A percentile compares a stretch with the other conserved stretches of the same genome.
These are phyloP conservation scores for Acacia pycnantha DNA, from an alignment of 331 rosid genomes.

Conservation along the genomic window DNA sequence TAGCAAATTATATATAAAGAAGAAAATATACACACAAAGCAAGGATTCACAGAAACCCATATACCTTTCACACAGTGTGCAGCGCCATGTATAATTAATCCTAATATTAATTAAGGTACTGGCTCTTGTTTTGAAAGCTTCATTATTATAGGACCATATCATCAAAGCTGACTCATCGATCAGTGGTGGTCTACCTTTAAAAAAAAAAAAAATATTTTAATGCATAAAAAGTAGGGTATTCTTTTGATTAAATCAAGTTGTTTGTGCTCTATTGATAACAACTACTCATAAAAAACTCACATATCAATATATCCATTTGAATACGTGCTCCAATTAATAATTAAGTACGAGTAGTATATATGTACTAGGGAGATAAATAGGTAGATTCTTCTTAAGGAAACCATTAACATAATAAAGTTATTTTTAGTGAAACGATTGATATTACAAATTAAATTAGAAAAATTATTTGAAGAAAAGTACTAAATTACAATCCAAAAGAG, in stretches of 20 bases:
- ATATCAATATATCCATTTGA: not conserved
- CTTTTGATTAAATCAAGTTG: not conserved
- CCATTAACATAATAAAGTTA: not conserved
- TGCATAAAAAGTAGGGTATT: not conserved
- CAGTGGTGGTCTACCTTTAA: not conserved
- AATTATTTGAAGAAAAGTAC: not conserved
- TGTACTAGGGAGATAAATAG: not conserved
- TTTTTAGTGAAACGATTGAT: not conserved
- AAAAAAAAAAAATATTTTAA: not conserved
- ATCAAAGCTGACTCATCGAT: not conserved
- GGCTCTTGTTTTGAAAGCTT: conserved; percentile 1
- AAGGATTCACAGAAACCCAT: not conserved
- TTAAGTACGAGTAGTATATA: not conserved
- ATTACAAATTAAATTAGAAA: not conserved
- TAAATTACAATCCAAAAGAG: not conserved
- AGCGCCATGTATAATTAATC: not conserved
- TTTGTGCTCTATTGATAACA: not conserved
- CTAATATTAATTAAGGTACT: not conserved
- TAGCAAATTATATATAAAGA: not conserved
- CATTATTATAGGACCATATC: conserved; percentile 3
- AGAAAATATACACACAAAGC: not conserved
- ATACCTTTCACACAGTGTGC: not conserved
- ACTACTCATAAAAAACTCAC: not conserved
- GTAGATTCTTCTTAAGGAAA: not conserved
- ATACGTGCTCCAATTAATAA: too few species aligned